A percentile compares a stretch with the other conserved stretches of the same genome.
These are phyloP conservation scores for Gossypium lobatum DNA, from an alignment of 441 rosid species.

Conservation along the genomic window DNA sequence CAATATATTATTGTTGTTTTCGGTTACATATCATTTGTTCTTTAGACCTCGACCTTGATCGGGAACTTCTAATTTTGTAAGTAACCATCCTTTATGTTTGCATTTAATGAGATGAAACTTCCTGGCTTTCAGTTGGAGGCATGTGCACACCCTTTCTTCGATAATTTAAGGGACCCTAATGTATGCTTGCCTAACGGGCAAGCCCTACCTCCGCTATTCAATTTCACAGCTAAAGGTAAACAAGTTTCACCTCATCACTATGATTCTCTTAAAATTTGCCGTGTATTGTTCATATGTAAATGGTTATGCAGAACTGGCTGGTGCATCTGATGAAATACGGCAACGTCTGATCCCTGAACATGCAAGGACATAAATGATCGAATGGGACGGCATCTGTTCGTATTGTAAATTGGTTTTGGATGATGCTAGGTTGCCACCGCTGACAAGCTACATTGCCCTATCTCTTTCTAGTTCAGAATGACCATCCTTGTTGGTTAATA, in stretches of 20 bases:
- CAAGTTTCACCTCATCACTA: not conserved
- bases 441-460: not conserved
- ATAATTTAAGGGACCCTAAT: conserved; percentile 59
- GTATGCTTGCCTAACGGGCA: conserved; percentile 64
- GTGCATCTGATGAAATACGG: conserved; percentile 61
- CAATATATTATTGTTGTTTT: not conserved
- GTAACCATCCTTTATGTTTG: not conserved
- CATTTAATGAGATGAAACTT: conserved; percentile 11
- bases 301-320: conserved; percentile 65
- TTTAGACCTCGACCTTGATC: not conserved
- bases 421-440: conserved; percentile 15
- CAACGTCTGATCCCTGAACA: conserved; percentile 43
- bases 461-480: not conserved
- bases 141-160: conserved; percentile 76
- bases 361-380: conserved; percentile 24
- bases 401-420: conserved; percentile 18
- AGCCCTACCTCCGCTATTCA: conserved; percentile 63
- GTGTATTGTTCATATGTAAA: conserved; percentile 6
- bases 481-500: not conserved
- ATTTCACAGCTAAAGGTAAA: conserved; percentile 68
- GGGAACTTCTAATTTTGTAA: not conserved
- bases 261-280: conserved; percentile 2
- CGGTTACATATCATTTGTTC: not conserved
- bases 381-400: conserved; percentile 5
- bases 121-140: conserved; percentile 59